A percentile compares a stretch with the other conserved stretches of the same genome.
Conservation (phyloP, 352 stramenopile species). For the Phytophthora crassamura region DNA sequence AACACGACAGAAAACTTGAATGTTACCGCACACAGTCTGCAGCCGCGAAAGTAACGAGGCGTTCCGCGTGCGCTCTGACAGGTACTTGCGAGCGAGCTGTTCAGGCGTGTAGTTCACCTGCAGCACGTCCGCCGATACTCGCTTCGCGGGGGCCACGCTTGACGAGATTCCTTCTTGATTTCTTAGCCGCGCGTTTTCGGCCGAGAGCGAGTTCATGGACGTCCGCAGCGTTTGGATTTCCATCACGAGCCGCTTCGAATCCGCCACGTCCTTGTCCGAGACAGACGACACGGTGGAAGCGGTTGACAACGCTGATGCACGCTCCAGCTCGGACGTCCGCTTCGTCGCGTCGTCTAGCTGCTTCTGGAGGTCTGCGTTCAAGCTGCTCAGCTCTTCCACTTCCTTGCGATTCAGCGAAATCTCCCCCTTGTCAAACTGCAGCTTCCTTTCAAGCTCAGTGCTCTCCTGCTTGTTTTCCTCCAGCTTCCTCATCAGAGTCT, state of each 20-base stretch:
- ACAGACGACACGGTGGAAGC: conserved; percentile 35
- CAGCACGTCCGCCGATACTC: conserved; percentile 70
- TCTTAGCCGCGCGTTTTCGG: conserved; percentile 63
- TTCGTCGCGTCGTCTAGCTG: conserved; percentile 60
- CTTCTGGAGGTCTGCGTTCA: conserved; percentile 58
- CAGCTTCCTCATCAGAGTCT: conserved; percentile 49
- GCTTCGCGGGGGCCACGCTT: conserved; percentile 50
- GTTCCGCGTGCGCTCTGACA: conserved; percentile 85
- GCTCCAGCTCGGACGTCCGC: conserved; percentile 55
- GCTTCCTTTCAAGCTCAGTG: conserved; percentile 45
- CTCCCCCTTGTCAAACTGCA: conserved; percentile 57
- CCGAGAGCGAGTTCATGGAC: conserved; percentile 57
- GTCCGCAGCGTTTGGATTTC: conserved; percentile 68
- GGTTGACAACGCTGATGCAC: conserved; percentile 43
- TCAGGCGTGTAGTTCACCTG: conserved; percentile 70
- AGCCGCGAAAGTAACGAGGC: conserved; percentile 79
- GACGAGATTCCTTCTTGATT: conserved; percentile 52
- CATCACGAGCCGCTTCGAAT: conserved; percentile 45
- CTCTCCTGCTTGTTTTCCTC: conserved; percentile 44
- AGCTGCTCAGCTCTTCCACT: conserved; percentile 55
- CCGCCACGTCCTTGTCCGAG: conserved; percentile 33
- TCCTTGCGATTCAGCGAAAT: conserved; percentile 63
- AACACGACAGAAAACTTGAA: conserved; percentile 94
- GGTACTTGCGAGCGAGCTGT: conserved; percentile 87
- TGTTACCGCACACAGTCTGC: conserved; percentile 93